Conservation (phyloP, 2,329 filamentous ascomycete genomes). For the Annulohypoxylon truncatum region DNA sequence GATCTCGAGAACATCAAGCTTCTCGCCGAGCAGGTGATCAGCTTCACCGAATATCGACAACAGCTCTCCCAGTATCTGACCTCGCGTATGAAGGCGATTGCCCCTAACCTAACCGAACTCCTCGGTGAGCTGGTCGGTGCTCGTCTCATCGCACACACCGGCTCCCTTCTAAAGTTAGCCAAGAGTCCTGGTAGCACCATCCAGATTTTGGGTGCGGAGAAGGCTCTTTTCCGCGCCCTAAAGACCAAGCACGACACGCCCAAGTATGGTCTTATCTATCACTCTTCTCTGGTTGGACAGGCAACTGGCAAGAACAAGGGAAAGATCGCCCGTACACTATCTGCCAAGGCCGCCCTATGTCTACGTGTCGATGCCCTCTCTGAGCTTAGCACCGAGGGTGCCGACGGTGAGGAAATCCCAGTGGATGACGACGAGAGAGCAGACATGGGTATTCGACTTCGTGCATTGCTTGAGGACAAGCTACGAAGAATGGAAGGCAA, state of each 20-base stretch:
- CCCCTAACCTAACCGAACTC: constrained; percentile 92
- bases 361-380: constrained; percentile 91
- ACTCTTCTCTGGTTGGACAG: constrained; percentile 93
- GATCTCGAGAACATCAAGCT: constrained; percentile 94
- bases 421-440: constrained; percentile 90
- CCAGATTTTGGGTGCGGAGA: constrained; percentile 98
- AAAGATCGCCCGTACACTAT: constrained; percentile 97
- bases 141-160: constrained; percentile 92
- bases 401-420: constrained; percentile 62
- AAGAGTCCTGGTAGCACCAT: constrained; percentile 96
- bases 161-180: constrained; percentile 92
- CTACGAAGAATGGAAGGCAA: constrained; percentile 88
- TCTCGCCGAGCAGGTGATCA: constrained; percentile 92
- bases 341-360: constrained; percentile 92
- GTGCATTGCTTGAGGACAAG: constrained; percentile 79
- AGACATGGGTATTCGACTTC: constrained; percentile 78
- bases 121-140: constrained; percentile 95
- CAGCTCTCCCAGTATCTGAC: constrained; percentile 91
- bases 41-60: constrained; percentile 88
- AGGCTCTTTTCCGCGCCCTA: constrained; percentile 95
- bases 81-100: constrained; percentile 95
- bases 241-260: constrained; percentile 99
- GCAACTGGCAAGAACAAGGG: constrained; percentile 99
- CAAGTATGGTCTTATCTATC: constrained; percentile 96
- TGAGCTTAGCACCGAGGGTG: constrained; percentile 76